Conservation (phyloP, 495 filamentous ascomycete species). For the Lophiotrema nucula region DNA sequence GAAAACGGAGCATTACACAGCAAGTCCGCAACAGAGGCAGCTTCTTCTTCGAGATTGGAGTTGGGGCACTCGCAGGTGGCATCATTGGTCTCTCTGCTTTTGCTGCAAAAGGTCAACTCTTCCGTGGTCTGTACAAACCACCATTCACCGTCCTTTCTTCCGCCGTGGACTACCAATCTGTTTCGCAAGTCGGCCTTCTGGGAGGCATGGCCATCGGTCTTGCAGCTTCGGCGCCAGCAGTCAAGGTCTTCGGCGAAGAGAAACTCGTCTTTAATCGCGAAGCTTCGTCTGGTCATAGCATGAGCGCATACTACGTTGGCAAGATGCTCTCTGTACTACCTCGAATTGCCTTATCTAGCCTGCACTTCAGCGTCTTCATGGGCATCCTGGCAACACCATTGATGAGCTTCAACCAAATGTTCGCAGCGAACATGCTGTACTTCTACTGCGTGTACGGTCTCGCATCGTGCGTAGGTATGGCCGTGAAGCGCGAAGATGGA, state of each 20-base stretch:
- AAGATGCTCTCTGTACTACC: conserved; percentile 52
- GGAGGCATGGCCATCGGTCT: conserved; percentile 55
- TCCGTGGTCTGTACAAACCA: conserved; percentile 50
- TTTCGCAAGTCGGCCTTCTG: conserved; percentile 52
- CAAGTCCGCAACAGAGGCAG: conserved; percentile 51
- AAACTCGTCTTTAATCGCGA: conserved; percentile 54
- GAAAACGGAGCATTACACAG: conserved; percentile 52
- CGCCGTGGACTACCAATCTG: conserved; percentile 48
- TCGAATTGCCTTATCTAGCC: conserved; percentile 50
- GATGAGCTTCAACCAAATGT: conserved; percentile 47
- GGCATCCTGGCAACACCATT: conserved; percentile 51
- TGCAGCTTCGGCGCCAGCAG: conserved; percentile 52
- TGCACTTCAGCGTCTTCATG: conserved; percentile 57
- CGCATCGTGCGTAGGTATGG: conserved; percentile 46
- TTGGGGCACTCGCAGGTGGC: conserved; percentile 51
- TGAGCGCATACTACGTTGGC: conserved; percentile 56
- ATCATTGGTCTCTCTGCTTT: conserved; percentile 55
- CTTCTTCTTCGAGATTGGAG: conserved; percentile 54
- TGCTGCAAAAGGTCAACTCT: conserved; percentile 50
- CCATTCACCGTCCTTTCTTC: conserved; percentile 54
- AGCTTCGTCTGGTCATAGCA: conserved; percentile 53
- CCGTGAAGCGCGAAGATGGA: conserved; percentile 33
- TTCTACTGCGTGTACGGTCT: conserved; percentile 60
- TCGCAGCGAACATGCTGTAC: conserved; percentile 52
- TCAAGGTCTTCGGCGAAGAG: conserved; percentile 58